These are phyloP conservation scores for Macrophomina tecta DNA, from an alignment of 2,329 filamentous ascomycete genomes.

Conservation along the genomic window DNA sequence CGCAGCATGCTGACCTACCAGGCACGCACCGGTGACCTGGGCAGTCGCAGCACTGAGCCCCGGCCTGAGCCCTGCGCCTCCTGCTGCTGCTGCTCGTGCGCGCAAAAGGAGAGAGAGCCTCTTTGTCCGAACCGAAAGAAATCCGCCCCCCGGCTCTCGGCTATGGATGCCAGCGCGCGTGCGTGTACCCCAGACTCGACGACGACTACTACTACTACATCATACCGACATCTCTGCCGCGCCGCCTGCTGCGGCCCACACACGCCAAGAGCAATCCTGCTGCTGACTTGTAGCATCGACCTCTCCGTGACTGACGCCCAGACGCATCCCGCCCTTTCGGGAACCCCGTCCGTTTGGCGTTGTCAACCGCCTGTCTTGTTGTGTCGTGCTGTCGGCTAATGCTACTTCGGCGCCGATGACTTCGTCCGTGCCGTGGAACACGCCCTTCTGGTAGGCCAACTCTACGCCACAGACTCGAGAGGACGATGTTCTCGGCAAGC, in stretches of 20 bases:
- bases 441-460: no score
- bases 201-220: neutral
- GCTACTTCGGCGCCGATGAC: neutral
- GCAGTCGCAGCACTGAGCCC: neutral
- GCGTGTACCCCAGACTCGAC: conserved; percentile 16
- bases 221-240: conserved; percentile 13
- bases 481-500: no score
- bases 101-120: conserved; percentile 16
- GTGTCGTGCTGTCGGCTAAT: neutral
- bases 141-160: conserved; percentile 11
- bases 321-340: neutral
- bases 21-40: neutral
- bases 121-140: conserved; percentile 20
- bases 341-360: neutral
- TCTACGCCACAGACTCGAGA: no score
- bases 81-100: neutral
- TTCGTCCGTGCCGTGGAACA: no score
- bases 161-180: neutral
- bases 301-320: conserved; percentile 6
- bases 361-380: neutral
- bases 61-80: conserved; percentile 13
- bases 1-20: neutral
- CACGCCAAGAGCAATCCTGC: neutral
- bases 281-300: neutral
- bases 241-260: conserved; percentile 1